These are phyloP conservation scores for Smallanthus sonchifolius DNA, from an alignment of 129 eudicot species.

Conservation along the genomic window DNA sequence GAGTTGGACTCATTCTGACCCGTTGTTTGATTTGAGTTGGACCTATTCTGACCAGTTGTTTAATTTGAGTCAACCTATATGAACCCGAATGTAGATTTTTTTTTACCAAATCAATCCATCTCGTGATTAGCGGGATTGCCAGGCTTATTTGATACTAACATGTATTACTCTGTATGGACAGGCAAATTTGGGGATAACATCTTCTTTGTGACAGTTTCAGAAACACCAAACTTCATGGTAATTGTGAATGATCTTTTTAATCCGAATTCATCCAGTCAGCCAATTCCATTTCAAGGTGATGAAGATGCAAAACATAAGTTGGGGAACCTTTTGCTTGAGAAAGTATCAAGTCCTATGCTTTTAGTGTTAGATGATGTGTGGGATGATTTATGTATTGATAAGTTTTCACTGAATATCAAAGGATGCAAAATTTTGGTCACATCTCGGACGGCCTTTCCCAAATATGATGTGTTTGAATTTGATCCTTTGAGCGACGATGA, in stretches of 20 bases:
- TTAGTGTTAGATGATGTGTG: slow-evolving; percentile 41
- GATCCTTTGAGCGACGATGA: slow-evolving; percentile 20
- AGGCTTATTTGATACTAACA: too few species aligned
- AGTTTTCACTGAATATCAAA: neutral
- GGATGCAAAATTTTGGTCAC: slow-evolving; percentile 24
- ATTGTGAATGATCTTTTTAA: slow-evolving; percentile 22
- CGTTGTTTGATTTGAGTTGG: too few species aligned
- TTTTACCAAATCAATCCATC: too few species aligned
- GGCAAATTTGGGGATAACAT: slow-evolving; percentile 22
- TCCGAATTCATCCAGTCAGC: slow-evolving; percentile 3
- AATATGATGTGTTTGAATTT: slow-evolving; percentile 2
- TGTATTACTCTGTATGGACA: neutral
- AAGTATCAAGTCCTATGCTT: slow-evolving; percentile 22
- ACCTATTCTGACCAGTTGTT: too few species aligned
- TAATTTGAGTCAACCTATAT: too few species aligned
- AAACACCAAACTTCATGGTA: slow-evolving; percentile 25
- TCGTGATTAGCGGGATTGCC: too few species aligned
- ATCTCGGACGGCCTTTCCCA: neutral
- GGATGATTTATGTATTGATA: slow-evolving; percentile 7
- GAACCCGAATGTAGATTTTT: too few species aligned
- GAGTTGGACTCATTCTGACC: too few species aligned
- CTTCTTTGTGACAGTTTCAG: slow-evolving; percentile 34
- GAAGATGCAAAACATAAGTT: slow-evolving; percentile 29
- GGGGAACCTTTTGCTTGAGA: slow-evolving; percentile 16
- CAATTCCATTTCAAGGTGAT: slow-evolving; percentile 2